Percentiles rank a stretch among this genome's conserved stretches.
Evolutionary conservation across 1,284 basidiomycete species (phyloP).

Genomic region (Heterobasidion annosum): DNA sequence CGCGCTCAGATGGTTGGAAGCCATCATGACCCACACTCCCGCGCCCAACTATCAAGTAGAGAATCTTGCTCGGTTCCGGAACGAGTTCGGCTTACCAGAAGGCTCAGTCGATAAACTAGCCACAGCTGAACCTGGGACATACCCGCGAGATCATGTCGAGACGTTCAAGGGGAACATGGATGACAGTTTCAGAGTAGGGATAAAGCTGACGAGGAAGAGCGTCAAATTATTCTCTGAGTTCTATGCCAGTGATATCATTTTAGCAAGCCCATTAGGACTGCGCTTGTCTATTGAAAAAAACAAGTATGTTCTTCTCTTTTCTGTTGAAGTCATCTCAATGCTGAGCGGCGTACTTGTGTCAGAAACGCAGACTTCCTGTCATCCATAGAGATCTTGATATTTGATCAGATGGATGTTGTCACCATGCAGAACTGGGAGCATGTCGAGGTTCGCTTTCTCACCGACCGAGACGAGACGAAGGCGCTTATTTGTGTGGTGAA

Average conservation of each 20-base stretch:
- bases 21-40: slow-evolving; percentile 62
- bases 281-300: slow-evolving; percentile 93
- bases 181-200: slow-evolving; percentile 88
- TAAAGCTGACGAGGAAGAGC: slow-evolving; percentile 89
- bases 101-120: slow-evolving; percentile 81
- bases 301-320: slow-evolving; percentile 35
- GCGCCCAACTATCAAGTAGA: slow-evolving; percentile 68
- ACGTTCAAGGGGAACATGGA: slow-evolving; percentile 97
- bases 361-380: slow-evolving; percentile 87
- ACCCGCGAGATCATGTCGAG: slow-evolving; percentile 86
- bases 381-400: slow-evolving; percentile 89
- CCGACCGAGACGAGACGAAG: background rate
- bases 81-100: slow-evolving; percentile 78
- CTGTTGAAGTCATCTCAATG: background rate
- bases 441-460: slow-evolving; percentile 56
- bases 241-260: slow-evolving; percentile 85
- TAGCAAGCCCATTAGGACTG: slow-evolving; percentile 90
- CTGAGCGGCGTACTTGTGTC: background rate
- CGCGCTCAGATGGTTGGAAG: slow-evolving; percentile 72
- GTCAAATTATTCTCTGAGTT: slow-evolving; percentile 85
- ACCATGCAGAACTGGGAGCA: slow-evolving; percentile 99
- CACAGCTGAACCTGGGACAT: slow-evolving; percentile 61
- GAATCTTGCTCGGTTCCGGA: slow-evolving; percentile 75
- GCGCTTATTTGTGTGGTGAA: background rate
- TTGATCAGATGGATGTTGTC: slow-evolving; percentile 90